phyloP scores from a whole-genome alignment of 2,329 filamentous ascomycete genomes.

The Aurifilum marmelostoma region DNA sequence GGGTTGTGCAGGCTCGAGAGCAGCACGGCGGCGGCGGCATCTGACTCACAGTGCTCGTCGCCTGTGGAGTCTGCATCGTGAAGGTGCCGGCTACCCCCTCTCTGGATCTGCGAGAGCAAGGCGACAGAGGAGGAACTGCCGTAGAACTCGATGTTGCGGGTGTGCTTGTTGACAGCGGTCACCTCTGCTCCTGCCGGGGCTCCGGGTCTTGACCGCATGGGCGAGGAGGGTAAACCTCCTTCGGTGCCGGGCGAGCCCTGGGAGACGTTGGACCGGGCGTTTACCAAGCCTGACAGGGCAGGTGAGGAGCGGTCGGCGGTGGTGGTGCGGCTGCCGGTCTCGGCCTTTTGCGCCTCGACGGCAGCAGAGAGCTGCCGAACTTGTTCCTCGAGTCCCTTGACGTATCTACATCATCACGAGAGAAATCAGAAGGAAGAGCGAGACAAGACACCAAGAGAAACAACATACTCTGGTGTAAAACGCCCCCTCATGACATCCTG shows the following conservation, averaged over 20 bases:
- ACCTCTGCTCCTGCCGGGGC: constrained; percentile 43
- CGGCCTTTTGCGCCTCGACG: constrained; percentile 12
- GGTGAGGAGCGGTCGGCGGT: constrained; percentile 16
- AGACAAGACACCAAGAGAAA: not conserved
- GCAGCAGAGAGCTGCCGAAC: constrained; percentile 24
- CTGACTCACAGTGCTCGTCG: constrained; percentile 29
- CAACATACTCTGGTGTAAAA: constrained; percentile 33
- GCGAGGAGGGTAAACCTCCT: constrained; percentile 30
- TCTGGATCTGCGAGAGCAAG: constrained; percentile 46
- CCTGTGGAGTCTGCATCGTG: constrained; percentile 13
- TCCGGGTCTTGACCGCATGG: constrained; percentile 33
- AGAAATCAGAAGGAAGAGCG: constrained; percentile 7
- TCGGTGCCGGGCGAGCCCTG: constrained; percentile 26
- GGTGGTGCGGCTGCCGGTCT: constrained; percentile 3
- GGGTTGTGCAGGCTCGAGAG: constrained; percentile 51
- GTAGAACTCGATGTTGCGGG: constrained; percentile 51
- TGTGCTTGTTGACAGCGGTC: constrained; percentile 49
- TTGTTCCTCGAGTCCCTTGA: constrained; percentile 29
- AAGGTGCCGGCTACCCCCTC: constrained; percentile 33
- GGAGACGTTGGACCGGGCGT: constrained; percentile 30
- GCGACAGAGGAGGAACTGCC: constrained; percentile 51
- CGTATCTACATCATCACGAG: constrained; percentile 30
- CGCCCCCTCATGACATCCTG: constrained; percentile 32
- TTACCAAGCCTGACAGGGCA: constrained; percentile 18
- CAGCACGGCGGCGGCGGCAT: constrained; percentile 40